A percentile compares a stretch with the other conserved stretches of the same genome.
Evolutionary conservation across 768 basidiomycete species (phyloP).

Genomic region (Pleurotus tuoliensis): DNA sequence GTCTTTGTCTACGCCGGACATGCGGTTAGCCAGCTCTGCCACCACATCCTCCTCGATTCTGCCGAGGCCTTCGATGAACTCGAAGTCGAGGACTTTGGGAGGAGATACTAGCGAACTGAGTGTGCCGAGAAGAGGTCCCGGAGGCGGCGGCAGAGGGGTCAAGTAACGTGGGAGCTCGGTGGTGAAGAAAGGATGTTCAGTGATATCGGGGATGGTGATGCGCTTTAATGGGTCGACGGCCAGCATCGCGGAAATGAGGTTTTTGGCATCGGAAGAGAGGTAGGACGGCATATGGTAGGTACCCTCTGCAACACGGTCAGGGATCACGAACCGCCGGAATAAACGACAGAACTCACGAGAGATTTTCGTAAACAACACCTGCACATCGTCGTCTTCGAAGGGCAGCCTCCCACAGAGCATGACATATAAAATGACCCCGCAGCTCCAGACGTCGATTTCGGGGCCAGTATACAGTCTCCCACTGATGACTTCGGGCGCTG

Average conservation of each 20-base stretch:
- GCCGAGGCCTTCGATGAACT: slow-evolving; percentile 89
- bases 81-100: slow-evolving; percentile 67
- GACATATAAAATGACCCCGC: slow-evolving; percentile 98
- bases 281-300: slow-evolving; percentile 81
- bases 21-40: slow-evolving; percentile 68
- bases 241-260: slow-evolving; percentile 85
- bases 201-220: slow-evolving; percentile 90
- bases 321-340: slow-evolving; percentile 6
- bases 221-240: slow-evolving; percentile 93
- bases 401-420: slow-evolving; percentile 95
- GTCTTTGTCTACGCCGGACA: slow-evolving; percentile 73
- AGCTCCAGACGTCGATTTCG: slow-evolving; percentile 98
- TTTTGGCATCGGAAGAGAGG: slow-evolving; percentile 72
- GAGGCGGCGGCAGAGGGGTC: slow-evolving; percentile 71
- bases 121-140: slow-evolving; percentile 72
- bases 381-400: slow-evolving; percentile 97
- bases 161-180: slow-evolving; percentile 85
- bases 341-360: slow-evolving; percentile 49
- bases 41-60: slow-evolving; percentile 91
- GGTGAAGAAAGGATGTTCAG: slow-evolving; percentile 87
- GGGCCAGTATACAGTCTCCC: slow-evolving; percentile 96
- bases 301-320: slow-evolving; percentile 55
- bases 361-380: slow-evolving; percentile 90
- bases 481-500: slow-evolving; percentile 95
- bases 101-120: slow-evolving; percentile 71